These are phyloP conservation scores for Cylindrodendrum hubeiense DNA, from an alignment of 2,329 filamentous ascomycete genomes.

Conservation along the genomic window DNA sequence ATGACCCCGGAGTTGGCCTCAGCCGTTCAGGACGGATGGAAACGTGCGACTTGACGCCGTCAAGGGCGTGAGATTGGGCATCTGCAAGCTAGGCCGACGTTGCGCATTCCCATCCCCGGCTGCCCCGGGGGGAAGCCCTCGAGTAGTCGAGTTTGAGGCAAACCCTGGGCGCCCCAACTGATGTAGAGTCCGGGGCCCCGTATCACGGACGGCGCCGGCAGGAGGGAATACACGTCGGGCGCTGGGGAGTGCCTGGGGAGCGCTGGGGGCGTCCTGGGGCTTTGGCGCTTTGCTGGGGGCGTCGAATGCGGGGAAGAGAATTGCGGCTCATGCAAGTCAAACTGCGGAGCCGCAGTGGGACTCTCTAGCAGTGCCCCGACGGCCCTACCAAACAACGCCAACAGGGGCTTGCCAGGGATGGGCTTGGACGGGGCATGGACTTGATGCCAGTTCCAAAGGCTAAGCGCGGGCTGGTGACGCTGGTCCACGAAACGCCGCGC, in stretches of 20 bases:
- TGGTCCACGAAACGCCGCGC: conserved; percentile 31
- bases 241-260: no score
- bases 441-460: conserved; percentile 33
- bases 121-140: conserved; percentile 26
- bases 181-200: conserved; percentile 40
- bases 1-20: conserved; percentile 29
- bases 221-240: conserved; percentile 33
- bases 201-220: conserved; percentile 38
- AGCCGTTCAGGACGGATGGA: conserved; percentile 24
- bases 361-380: conserved; percentile 25
- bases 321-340: conserved; percentile 49
- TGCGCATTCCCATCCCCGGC: conserved; percentile 22
- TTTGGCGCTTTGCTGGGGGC: conserved; percentile 27
- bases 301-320: conserved; percentile 45
- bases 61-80: conserved; percentile 19
- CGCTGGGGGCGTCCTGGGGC: conserved; percentile 31
- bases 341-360: conserved; percentile 47
- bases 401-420: conserved; percentile 24
- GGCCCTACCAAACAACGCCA: conserved; percentile 20
- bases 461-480: conserved; percentile 35
- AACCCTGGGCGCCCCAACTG: conserved; percentile 31
- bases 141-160: conserved; percentile 14
- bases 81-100: conserved; percentile 17
- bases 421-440: conserved; percentile 26
- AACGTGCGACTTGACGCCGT: conserved; percentile 16